Evolutionary conservation across 371 early-diverging fungal species (phyloP), one percentile per base, ranked within the genome.

Genomic region (Apophysomyces variabilis): DNA sequence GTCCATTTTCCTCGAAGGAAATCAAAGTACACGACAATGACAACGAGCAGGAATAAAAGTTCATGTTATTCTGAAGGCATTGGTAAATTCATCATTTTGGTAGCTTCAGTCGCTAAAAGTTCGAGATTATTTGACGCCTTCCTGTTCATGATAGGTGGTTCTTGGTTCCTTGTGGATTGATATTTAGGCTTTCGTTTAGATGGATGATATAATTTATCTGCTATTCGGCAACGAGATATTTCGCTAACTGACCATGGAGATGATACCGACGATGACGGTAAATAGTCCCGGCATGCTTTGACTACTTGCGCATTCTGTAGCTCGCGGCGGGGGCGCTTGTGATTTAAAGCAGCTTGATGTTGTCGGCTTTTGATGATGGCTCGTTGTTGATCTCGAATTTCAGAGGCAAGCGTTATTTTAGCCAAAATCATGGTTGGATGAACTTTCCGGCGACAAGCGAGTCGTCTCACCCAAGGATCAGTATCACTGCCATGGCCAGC

Each of bases 321-420:
- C 44, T 39, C 21, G 50, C 66, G 66, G n/a, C 61, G 57, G 5
- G 5, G 50, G 0, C 21, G 54, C 21, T 21, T 50, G 54, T 9
- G 16, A 50, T 21, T 47, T 56, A 61, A 37, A 32, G 60, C 64
- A 12, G 45, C n/a, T 65, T 65, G 67, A 13, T 68, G 66, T 68
- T 72, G 77, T 32, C 80, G 71, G 54, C 76, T 74, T 59, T 71
- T 75, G 64, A 81, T 81, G 41, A 81, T 81, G 1, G 81, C 81
- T 47, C 76, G 75, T 64, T 81, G 81, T 58, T 81, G 78, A 50
- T 61, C 64, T 60, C 62, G 60, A 62, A 36, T 66, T 62, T 68
- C 69, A 43, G 66, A 43, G 14, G 63, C 61, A 7, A 62, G 61
- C 14, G 61, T 59, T 7, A 61, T 41, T 58, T 68, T 63, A 38